Conservation (phyloP, 306 rosid genomes). For the Fragaria iinumae region DNA sequence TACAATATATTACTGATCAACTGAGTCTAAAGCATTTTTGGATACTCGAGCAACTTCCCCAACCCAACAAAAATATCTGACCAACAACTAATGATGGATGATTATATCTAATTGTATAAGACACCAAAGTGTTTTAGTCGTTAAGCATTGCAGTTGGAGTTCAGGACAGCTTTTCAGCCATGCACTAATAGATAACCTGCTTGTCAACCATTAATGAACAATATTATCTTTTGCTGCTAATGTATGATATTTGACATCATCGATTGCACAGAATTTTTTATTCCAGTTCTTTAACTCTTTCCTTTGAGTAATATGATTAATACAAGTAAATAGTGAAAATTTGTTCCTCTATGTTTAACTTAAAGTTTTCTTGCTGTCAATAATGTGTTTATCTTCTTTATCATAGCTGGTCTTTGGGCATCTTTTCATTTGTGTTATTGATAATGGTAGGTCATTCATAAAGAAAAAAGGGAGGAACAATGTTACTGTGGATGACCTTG, state of each 20-base stretch:
- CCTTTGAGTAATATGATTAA: neutral
- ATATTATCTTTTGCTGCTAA: neutral
- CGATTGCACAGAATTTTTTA: neutral
- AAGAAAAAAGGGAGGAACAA: constrained; percentile 85
- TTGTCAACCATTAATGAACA: neutral
- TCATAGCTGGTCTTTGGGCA: neutral
- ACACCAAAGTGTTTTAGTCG: neutral
- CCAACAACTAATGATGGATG: neutral
- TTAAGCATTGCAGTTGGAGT: constrained; percentile 1
- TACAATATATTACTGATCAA: neutral
- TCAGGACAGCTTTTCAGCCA: neutral
- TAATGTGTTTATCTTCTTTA: neutral
- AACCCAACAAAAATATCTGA: neutral
- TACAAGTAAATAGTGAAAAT: neutral
- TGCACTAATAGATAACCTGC: neutral
- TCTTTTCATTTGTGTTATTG: constrained; percentile 1
- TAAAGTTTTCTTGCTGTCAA: neutral
- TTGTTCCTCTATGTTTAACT: neutral
- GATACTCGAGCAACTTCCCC: neutral
- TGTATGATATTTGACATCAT: neutral
- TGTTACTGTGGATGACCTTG: constrained; percentile 81
- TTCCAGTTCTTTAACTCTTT: neutral
- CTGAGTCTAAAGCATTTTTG: neutral
- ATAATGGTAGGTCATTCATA: constrained; percentile 49
- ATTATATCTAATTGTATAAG: neutral